Evolutionary conservation across 139 green algal species (phyloP).

Genomic region (Chlamydomonas sp.): DNA sequence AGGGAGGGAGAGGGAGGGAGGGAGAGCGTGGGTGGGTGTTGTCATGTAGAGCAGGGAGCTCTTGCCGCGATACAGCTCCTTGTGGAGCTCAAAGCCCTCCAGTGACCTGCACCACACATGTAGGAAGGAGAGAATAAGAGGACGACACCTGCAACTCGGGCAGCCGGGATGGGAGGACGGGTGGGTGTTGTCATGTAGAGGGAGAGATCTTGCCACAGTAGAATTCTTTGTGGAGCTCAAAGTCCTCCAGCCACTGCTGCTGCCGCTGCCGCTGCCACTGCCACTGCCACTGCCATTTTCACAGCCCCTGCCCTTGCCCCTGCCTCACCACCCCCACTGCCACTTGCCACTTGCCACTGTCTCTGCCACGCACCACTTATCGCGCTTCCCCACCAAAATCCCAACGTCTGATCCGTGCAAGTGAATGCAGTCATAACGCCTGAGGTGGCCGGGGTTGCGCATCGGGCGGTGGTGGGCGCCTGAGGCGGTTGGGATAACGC

Average conservation of each 20-base stretch:
- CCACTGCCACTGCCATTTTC: not conserved
- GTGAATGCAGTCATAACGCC: no score
- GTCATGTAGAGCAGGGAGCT: slow-evolving; percentile 56
- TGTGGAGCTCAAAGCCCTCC: slow-evolving; percentile 57
- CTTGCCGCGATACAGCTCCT: slow-evolving; percentile 70
- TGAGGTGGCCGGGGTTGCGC: no score
- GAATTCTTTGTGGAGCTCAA: slow-evolving; percentile 58
- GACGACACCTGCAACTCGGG: no score
- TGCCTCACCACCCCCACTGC: no score
- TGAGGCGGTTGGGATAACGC: no score
- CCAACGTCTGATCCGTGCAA: no score
- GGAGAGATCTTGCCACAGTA: slow-evolving; percentile 63
- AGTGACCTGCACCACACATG: not conserved
- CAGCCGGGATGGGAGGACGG: no score
- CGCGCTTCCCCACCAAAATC: not conserved
- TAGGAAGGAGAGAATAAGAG: no score
- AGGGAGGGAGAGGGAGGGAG: no score
- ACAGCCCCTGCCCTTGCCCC: not conserved
- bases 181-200: slow-evolving; percentile 59
- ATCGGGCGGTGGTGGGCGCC: no score
- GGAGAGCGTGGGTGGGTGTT: no score
- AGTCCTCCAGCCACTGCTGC: slow-evolving; percentile 65
- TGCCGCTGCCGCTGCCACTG: not conserved
- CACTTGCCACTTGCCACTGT: no score
- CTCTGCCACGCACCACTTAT: not conserved